Percentiles rank a stretch among this genome's conserved stretches.
phyloP scores from a whole-genome alignment of 257 asterid genomes.

The Solanum paucissectum region DNA sequence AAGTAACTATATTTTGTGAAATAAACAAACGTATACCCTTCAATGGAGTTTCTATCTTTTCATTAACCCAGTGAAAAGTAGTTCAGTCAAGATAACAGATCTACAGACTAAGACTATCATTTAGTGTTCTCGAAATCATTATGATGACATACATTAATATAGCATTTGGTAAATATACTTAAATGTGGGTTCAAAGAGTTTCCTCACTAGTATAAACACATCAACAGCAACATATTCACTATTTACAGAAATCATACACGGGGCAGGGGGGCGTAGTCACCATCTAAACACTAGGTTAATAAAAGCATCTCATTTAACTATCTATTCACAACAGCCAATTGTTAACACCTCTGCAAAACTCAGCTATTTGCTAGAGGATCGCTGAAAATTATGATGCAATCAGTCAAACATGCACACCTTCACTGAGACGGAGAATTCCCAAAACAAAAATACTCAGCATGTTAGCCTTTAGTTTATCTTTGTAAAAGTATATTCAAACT shows the following conservation, averaged over 20 bases:
- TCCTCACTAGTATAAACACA: neutral
- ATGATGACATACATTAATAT: neutral
- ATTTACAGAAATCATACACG: neutral
- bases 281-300: neutral
- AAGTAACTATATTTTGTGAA: neutral
- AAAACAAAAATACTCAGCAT: neutral
- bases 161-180: neutral
- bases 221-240: neutral
- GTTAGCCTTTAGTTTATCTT: neutral
- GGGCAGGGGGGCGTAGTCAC: neutral
- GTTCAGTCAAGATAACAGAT: neutral
- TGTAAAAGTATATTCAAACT: constrained; percentile 3
- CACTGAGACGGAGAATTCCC: neutral
- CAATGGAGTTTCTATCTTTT: neutral
- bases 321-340: neutral
- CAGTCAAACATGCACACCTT: neutral
- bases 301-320: neutral
- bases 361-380: neutral
- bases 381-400: neutral
- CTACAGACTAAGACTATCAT: neutral
- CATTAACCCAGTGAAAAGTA: neutral
- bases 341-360: neutral
- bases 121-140: neutral
- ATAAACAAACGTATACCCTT: neutral
- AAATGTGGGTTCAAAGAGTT: neutral